Base-by-base conservation (phyloP, 1,284 basidiomycete species). In the Pterulicium gracile region DNA sequence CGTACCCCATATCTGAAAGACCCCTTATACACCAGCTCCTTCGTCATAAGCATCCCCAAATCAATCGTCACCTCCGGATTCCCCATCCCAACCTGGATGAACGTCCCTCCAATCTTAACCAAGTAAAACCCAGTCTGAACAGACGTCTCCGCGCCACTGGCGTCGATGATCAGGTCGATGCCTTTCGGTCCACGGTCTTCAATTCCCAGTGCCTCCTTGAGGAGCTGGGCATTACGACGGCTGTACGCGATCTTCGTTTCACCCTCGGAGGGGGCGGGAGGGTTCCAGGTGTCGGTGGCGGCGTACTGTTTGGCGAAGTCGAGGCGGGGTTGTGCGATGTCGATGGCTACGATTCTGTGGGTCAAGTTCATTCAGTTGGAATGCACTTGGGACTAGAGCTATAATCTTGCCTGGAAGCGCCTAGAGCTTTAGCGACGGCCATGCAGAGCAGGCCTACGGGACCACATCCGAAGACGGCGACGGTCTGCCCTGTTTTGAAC, bases 381-480 rank as follows among this genome's bases (percentile, higher is more conserved):
- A 32, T 10, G n/a, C 27, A 10, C 27, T 32, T 32, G 27, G 27
- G 7, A 7, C 7, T 10, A n/a, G 27, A n/a, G n/a, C n/a, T 32
- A 32, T 10, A 7, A 10, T n/a, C 7, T 32, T 32, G n/a, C 27
- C 27, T 32, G 27, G 27, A 32, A 0, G 89, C 91, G 19, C 90
- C 91, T 46, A 94, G 70, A 2, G 90, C 92, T 59, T 85, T 91
- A 21, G 91, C 91, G 18, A 93, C 91, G 3, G 89, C 93, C 81
- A 94, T 93, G 60, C 18, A 24, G 15, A 44, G 7, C 24, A 40
- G 27, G 21, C 93, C 93, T 51, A 98, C 89, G 4, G 94, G 94
- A 1, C 95, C 94, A 50, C 93, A 95, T 20, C 84, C 84, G 56
- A 95, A 92, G 49, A 98, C 70, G 19, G 77, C 78, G 51, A 92